A percentile compares a stretch with the other conserved stretches of the same genome.
phyloP scores from a whole-genome alignment of 192 early-diverging fungal genomes.

The Dissophora ornata region DNA sequence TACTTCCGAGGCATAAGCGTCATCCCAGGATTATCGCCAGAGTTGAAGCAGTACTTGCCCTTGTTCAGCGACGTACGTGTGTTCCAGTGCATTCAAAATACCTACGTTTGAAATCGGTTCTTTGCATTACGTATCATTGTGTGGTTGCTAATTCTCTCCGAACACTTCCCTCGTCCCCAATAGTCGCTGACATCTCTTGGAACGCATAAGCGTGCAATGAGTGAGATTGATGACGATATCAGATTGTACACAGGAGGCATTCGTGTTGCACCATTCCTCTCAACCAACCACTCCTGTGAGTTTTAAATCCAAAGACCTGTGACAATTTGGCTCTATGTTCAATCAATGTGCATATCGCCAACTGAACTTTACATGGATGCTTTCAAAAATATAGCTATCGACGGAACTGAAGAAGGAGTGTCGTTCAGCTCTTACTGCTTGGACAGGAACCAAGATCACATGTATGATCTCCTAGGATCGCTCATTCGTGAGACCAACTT shows the following conservation, averaged over 20 bases:
- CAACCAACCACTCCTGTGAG: constrained; percentile 70
- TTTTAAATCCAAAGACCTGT: background rate
- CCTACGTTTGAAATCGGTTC: too few relatives aligned
- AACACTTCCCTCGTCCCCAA: background rate
- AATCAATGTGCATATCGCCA: background rate
- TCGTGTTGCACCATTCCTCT: constrained; percentile 70
- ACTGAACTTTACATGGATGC: too few relatives aligned
- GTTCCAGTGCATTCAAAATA: too few relatives aligned
- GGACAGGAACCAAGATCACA: constrained; percentile 76
- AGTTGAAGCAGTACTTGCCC: constrained; percentile 78
- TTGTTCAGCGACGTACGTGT: constrained; percentile 80
- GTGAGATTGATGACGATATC: constrained; percentile 89
- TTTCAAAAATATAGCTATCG: too few relatives aligned
- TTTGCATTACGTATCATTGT: too few relatives aligned
- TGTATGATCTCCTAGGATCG: constrained; percentile 81
- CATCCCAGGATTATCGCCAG: constrained; percentile 68
- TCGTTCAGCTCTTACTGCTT: constrained; percentile 73
- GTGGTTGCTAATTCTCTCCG: background rate
- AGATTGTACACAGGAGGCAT: constrained; percentile 89
- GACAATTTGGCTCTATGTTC: background rate
- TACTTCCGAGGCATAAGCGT: constrained; percentile 84
- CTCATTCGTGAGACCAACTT: constrained; percentile 79
- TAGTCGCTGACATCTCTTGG: constrained; percentile 59
- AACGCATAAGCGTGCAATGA: constrained; percentile 72
- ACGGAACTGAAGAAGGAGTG: constrained; percentile 73